phyloP scores from a whole-genome alignment of 225 moss, liverwort and hornwort species.

The Asterella californica region DNA sequence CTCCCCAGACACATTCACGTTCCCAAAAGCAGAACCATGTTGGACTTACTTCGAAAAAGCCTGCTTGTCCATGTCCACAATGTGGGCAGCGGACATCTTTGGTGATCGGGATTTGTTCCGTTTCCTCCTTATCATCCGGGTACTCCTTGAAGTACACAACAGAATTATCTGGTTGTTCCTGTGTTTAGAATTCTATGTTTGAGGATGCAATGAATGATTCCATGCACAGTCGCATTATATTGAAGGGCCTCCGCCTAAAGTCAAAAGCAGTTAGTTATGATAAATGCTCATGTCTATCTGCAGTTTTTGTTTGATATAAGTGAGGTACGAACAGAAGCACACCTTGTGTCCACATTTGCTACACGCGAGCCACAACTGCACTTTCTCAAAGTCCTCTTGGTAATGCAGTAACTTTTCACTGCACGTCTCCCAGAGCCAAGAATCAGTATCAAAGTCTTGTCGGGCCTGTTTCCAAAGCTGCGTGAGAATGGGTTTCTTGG shows the following conservation, averaged over 20 bases:
- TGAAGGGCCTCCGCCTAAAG: not conserved
- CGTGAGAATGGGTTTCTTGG: not conserved
- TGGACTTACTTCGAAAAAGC: constrained; percentile 12
- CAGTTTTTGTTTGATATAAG: not conserved
- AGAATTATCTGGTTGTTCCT: not conserved
- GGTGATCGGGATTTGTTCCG: constrained; percentile 11
- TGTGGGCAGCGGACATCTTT: constrained; percentile 14
- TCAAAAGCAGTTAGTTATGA: not conserved
- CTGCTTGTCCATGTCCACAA: constrained; percentile 17
- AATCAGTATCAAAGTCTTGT: not conserved
- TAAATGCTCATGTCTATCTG: not conserved
- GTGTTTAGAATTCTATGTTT: not conserved
- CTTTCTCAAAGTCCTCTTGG: constrained; percentile 7
- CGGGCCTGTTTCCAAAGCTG: not conserved
- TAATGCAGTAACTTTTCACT: constrained; percentile 1
- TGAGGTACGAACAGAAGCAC: not conserved
- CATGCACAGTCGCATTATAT: not conserved
- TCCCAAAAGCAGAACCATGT: not conserved
- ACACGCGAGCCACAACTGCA: not conserved
- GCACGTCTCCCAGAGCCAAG: not conserved
- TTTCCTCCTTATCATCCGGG: not conserved
- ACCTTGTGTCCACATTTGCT: constrained; percentile 17
- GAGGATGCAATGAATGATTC: not conserved
- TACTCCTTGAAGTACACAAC: constrained; percentile 12
- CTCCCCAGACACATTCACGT: not conserved